phyloP scores from a whole-genome alignment of 2,329 filamentous ascomycete genomes.

The Hawksworthiomyces lignivorus region DNA sequence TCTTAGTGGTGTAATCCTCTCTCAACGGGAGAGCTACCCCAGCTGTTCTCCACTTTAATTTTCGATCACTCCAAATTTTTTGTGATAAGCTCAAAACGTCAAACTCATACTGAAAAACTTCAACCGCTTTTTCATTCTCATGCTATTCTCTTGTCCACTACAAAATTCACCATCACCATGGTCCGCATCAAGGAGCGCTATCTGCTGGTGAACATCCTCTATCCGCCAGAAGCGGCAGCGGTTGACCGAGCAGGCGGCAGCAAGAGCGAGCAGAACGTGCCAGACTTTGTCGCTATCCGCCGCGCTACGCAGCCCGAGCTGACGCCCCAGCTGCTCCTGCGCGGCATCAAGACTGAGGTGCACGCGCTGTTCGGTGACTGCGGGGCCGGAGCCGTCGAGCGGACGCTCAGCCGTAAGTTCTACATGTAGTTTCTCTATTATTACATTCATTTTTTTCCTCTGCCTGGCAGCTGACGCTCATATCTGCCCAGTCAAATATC shows the following conservation, averaged over 20 bases:
- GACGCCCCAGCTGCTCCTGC: conserved; percentile 56
- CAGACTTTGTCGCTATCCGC: conserved; percentile 66
- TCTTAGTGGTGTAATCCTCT: no score
- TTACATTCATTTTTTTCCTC: no score
- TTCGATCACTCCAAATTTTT: background rate
- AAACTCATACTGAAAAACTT: no score
- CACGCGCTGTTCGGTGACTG: conserved; percentile 78
- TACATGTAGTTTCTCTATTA: background rate
- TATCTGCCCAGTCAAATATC: conserved; percentile 69
- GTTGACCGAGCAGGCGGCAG: conserved; percentile 22
- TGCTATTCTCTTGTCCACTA: background rate
- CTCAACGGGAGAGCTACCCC: background rate
- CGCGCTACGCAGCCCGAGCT: conserved; percentile 69
- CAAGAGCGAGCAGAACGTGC: conserved; percentile 26
- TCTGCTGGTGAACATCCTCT: conserved; percentile 87
- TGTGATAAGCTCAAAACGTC: conserved; percentile 5
- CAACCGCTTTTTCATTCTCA: no score
- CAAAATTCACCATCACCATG: conserved; percentile 45
- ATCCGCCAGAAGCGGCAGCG: conserved; percentile 53
- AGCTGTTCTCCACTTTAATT: conserved; percentile 7
- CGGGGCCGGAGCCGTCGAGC: conserved; percentile 66
- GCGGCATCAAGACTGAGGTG: conserved; percentile 63
- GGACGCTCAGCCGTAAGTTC: conserved; percentile 57
- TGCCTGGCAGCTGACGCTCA: background rate
- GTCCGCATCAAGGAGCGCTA: conserved; percentile 96